Percentiles rank a stretch among this genome's conserved stretches.
These are phyloP conservation scores for Xerocomus nothofagi DNA, from an alignment of 1,284 basidiomycete genomes.

Conservation along the genomic window DNA sequence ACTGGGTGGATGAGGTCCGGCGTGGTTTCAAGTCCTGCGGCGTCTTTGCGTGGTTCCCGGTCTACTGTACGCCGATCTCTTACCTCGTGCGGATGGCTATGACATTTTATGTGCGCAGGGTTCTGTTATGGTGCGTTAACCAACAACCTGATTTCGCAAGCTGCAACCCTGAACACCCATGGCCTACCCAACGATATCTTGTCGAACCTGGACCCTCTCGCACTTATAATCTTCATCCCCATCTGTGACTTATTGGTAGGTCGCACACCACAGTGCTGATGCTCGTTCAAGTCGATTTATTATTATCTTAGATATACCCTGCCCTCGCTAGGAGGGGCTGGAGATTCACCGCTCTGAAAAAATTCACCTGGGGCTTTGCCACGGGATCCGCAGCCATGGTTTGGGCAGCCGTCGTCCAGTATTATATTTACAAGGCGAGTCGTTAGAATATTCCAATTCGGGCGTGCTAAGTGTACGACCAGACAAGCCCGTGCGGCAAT, in stretches of 20 bases:
- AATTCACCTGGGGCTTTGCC: constrained; percentile 75
- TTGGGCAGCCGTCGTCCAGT: constrained; percentile 65
- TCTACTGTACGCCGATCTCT: constrained; percentile 54
- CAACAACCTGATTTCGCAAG: constrained; percentile 80
- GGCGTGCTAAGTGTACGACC: constrained; percentile 8
- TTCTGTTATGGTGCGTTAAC: constrained; percentile 73
- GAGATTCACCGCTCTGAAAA: constrained; percentile 73
- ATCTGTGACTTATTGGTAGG: constrained; percentile 58
- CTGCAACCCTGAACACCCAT: constrained; percentile 69
- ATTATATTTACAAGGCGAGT: constrained; percentile 69
- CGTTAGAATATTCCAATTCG: background rate
- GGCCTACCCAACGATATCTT: constrained; percentile 82
- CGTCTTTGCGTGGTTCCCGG: constrained; percentile 78
- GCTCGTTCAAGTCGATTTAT: background rate
- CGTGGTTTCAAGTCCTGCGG: constrained; percentile 83
- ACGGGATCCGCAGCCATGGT: constrained; percentile 60
- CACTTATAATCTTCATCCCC: constrained; percentile 74
- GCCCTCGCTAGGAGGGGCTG: constrained; percentile 61
- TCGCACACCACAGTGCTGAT: background rate
- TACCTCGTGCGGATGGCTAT: background rate
- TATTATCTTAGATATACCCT: constrained; percentile 61
- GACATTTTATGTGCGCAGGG: constrained; percentile 44
- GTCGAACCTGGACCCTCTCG: constrained; percentile 78
- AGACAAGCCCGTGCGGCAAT: constrained; percentile 66
- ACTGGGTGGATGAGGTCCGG: constrained; percentile 82